Percentiles rank a stretch among this genome's conserved stretches.
These are phyloP conservation scores for Backusella circina DNA, from an alignment of 192 early-diverging fungal genomes.

Conservation along the genomic window DNA sequence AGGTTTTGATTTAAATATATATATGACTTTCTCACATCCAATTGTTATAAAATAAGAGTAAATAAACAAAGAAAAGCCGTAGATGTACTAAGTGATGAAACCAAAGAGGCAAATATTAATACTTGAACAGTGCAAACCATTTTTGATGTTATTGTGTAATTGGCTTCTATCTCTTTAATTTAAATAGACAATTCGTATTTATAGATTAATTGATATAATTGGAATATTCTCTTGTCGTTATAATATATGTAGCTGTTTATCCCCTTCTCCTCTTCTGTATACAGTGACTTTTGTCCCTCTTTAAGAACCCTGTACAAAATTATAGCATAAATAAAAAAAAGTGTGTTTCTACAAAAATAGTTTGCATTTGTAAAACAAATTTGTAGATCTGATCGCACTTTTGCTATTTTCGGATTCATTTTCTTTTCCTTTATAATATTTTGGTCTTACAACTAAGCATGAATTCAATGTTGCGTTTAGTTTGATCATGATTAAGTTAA, in stretches of 20 bases:
- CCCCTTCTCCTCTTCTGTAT: neutral
- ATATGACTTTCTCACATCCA: neutral
- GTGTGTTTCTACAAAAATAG: neutral
- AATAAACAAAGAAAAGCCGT: neutral
- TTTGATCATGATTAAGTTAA: neutral
- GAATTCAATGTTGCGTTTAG: neutral
- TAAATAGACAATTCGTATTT: neutral
- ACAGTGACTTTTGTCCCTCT: neutral
- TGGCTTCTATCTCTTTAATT: neutral
- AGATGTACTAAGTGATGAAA: neutral
- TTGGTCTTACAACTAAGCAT: neutral
- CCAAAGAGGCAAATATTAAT: neutral
- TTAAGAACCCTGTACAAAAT: neutral
- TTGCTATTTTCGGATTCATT: neutral
- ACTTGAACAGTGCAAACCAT: neutral
- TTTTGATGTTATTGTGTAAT: neutral
- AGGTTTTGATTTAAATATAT: neutral
- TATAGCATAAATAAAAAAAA: neutral
- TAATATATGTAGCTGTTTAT: neutral
- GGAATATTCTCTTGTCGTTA: neutral
- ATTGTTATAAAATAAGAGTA: neutral
- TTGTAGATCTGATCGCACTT: neutral
- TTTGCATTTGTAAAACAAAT: neutral
- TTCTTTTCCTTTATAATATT: neutral
- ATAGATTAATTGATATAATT: neutral